These are phyloP conservation scores for Pseudocercospora ulei DNA, from an alignment of 2,329 filamentous ascomycete species.

Conservation along the genomic window DNA sequence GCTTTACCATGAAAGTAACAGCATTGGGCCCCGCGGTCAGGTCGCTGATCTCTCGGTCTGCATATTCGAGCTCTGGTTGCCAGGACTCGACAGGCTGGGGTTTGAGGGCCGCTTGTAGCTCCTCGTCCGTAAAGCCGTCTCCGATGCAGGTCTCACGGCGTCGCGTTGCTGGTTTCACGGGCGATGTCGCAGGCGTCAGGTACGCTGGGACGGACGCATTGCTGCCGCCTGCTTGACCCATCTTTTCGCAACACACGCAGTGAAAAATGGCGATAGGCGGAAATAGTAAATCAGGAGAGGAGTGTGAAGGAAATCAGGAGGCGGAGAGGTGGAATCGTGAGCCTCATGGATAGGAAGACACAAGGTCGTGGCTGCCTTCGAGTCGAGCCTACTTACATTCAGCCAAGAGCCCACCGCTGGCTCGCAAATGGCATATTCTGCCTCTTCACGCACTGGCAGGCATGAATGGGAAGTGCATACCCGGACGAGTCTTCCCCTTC, in stretches of 20 bases:
- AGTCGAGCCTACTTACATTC: no score
- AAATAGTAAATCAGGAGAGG: not conserved
- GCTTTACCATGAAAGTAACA: conserved; percentile 45
- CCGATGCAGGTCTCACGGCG: conserved; percentile 27
- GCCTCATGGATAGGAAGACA: conserved; percentile 6
- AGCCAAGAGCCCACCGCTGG: no score
- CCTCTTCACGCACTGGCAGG: no score
- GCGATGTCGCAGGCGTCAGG: conserved; percentile 30
- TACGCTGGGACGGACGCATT: conserved; percentile 39
- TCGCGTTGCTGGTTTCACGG: conserved; percentile 18
- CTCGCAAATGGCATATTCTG: no score
- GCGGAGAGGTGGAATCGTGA: conserved; percentile 2
- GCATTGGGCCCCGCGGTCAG: conserved; percentile 45
- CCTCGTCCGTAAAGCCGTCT: conserved; percentile 48
- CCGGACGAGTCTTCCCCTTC: no score
- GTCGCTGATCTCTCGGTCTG: conserved; percentile 40
- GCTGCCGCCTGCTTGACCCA: conserved; percentile 13
- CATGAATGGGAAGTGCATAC: no score
- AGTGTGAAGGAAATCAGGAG: not conserved
- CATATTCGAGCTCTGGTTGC: conserved; percentile 44
- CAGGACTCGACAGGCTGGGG: conserved; percentile 30
- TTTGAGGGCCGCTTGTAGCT: conserved; percentile 31
- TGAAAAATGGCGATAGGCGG: not conserved
- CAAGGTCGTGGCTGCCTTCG: conserved; percentile 1
- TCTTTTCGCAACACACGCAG: conserved; percentile 6